These are phyloP conservation scores for Skeletonema tropicum DNA, from an alignment of 108 stramenopile genomes.

Conservation along the genomic window DNA sequence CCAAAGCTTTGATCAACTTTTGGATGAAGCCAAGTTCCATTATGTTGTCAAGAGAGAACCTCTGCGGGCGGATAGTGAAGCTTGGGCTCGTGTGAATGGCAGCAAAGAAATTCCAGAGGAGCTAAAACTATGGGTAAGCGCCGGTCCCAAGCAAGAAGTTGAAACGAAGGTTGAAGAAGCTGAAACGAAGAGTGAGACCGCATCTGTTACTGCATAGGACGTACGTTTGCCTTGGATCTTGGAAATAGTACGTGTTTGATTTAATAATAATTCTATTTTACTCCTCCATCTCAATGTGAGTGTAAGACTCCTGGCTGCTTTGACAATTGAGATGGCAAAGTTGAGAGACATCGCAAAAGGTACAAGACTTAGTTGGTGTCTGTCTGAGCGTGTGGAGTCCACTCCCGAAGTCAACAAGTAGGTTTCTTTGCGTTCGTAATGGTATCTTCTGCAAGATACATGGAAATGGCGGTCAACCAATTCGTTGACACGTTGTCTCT, in stretches of 20 bases:
- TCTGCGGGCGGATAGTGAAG: conserved; percentile 54
- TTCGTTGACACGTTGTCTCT: too few relatives aligned
- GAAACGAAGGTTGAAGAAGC: neutral
- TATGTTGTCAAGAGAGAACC: conserved; percentile 73
- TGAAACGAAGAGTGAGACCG: conserved; percentile 3
- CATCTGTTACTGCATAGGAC: neutral
- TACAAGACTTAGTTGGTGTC: too few relatives aligned
- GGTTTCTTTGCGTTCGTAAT: too few relatives aligned
- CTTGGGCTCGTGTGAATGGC: conserved; percentile 56
- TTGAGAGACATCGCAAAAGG: too few relatives aligned
- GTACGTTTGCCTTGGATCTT: neutral
- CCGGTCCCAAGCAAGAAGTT: neutral
- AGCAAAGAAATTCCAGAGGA: conserved; percentile 29
- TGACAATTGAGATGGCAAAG: too few relatives aligned
- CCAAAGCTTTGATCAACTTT: conserved; percentile 69
- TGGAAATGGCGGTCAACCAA: too few relatives aligned
- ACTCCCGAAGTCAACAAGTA: too few relatives aligned
- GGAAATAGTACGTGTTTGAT: neutral
- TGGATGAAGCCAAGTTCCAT: conserved; percentile 79
- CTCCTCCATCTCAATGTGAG: too few relatives aligned
- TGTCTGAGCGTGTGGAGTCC: too few relatives aligned
- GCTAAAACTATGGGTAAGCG: conserved; percentile 43
- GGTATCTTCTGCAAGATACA: too few relatives aligned
- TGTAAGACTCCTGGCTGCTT: too few relatives aligned
- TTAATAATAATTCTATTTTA: neutral